Percentiles rank a stretch among this genome's conserved stretches.
Conservation (phyloP, 768 basidiomycete species). For the Amanita phalloides region DNA sequence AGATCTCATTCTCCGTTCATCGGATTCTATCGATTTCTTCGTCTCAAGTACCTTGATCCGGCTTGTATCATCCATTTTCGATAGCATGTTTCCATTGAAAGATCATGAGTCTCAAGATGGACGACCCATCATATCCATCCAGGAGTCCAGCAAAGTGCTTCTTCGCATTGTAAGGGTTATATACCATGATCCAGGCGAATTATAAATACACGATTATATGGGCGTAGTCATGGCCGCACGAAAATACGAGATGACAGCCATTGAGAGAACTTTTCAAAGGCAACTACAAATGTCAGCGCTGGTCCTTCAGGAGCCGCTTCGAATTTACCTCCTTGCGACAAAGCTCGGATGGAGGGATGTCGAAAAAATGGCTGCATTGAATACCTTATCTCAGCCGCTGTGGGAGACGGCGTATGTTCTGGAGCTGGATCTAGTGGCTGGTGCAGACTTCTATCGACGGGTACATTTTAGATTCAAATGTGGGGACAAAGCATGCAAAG, state of each 20-base stretch:
- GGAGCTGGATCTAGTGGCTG: not conserved
- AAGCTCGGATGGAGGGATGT: not conserved
- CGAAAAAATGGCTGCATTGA: not conserved
- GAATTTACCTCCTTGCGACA: not conserved
- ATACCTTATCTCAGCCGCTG: not conserved
- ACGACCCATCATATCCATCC: not conserved
- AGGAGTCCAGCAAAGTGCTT: not conserved
- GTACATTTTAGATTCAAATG: not conserved
- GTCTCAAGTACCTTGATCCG: not conserved
- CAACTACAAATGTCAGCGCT: not conserved
- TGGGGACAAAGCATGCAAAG: not conserved
- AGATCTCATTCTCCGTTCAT: constrained; percentile 16
- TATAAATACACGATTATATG: not conserved
- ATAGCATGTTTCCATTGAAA: not conserved
- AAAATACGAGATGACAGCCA: not conserved
- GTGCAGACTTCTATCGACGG: not conserved
- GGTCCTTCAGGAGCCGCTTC: not conserved
- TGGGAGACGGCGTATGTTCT: not conserved
- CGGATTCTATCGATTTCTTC: constrained; percentile 20
- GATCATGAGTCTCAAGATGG: not conserved
- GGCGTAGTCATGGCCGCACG: not conserved
- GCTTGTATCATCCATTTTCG: not conserved
- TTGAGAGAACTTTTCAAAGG: not conserved
- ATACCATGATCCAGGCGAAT: not conserved
- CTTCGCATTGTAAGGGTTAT: not conserved